Percentiles rank a stretch among this genome's conserved stretches.
phyloP scores from a whole-genome alignment of 495 filamentous ascomycete genomes.

The Annulohypoxylon stygium region DNA sequence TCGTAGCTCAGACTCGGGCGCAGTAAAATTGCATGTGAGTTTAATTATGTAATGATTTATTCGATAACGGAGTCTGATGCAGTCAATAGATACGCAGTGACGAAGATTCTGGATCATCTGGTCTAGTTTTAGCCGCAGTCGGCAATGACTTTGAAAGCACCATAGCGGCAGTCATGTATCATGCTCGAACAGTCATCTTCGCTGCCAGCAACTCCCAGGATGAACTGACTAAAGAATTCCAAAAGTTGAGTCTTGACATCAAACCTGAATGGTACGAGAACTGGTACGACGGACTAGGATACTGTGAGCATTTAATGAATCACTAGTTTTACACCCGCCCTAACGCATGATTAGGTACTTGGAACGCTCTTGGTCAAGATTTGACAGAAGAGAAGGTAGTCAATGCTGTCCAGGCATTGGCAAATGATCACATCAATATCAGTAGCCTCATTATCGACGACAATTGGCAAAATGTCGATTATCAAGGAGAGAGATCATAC shows the following conservation, averaged over 20 bases:
- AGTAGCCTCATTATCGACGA: conserved; percentile 93
- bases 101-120: conserved; percentile 62
- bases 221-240: conserved; percentile 54
- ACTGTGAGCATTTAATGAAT: conserved; percentile 60
- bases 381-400: conserved; percentile 85
- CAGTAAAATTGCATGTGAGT: conserved; percentile 74
- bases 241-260: conserved; percentile 61
- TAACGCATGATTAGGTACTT: conserved; percentile 71
- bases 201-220: conserved; percentile 36
- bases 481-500: conserved; percentile 58
- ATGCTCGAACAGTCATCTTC: conserved; percentile 77
- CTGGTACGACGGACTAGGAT: conserved; percentile 87
- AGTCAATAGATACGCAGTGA: conserved; percentile 71
- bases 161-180: conserved; percentile 85
- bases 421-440: conserved; percentile 78
- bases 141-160: conserved; percentile 82
- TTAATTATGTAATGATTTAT: background rate
- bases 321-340: background rate
- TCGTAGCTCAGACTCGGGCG: conserved; percentile 72
- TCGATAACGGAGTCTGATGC: conserved; percentile 29
- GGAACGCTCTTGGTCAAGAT: conserved; percentile 90
- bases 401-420: conserved; percentile 76
- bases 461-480: conserved; percentile 89
- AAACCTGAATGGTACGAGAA: conserved; percentile 82
- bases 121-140: conserved; percentile 76